phyloP scores from a whole-genome alignment of 2,329 filamentous ascomycete genomes.

The Canariomyces notabilis region DNA sequence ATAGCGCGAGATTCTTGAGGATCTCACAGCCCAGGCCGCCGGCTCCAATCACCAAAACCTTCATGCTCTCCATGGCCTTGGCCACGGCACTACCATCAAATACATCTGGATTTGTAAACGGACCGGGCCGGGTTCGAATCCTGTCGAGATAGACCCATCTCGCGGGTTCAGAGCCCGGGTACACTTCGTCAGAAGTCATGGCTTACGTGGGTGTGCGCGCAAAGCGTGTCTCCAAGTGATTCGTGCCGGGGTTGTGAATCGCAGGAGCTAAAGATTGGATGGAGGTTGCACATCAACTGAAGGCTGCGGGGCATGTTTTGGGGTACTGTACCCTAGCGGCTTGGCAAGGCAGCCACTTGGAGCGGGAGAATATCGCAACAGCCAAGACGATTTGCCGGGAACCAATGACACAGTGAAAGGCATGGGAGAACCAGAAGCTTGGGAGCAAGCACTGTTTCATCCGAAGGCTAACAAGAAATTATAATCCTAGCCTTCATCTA shows the following conservation, averaged over 20 bases:
- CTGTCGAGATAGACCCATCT: conserved; percentile 70
- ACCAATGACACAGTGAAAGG: too few species aligned
- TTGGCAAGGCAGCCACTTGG: too few species aligned
- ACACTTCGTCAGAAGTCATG: conserved; percentile 19
- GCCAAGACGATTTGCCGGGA: too few species aligned
- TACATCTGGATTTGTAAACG: conserved; percentile 67
- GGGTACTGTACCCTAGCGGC: too few species aligned
- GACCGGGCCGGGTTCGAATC: conserved; percentile 70
- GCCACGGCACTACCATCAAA: conserved; percentile 48
- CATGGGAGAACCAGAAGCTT: too few species aligned
- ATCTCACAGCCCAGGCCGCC: conserved; percentile 95
- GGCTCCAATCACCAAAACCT: conserved; percentile 77
- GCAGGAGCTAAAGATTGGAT: neutral
- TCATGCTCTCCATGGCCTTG: conserved; percentile 60
- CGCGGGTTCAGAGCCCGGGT: conserved; percentile 21
- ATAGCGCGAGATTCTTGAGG: conserved; percentile 89
- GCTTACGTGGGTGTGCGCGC: conserved; percentile 5
- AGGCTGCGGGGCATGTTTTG: conserved; percentile 2
- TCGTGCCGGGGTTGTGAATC: neutral
- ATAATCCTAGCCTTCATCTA: too few species aligned
- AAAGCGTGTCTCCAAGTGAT: neutral
- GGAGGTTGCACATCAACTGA: neutral
- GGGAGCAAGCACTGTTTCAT: too few species aligned
- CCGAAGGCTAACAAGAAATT: too few species aligned
- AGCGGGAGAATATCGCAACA: too few species aligned